phyloP scores from a whole-genome alignment of 208 protist species.

The Crithidia mellificae region DNA sequence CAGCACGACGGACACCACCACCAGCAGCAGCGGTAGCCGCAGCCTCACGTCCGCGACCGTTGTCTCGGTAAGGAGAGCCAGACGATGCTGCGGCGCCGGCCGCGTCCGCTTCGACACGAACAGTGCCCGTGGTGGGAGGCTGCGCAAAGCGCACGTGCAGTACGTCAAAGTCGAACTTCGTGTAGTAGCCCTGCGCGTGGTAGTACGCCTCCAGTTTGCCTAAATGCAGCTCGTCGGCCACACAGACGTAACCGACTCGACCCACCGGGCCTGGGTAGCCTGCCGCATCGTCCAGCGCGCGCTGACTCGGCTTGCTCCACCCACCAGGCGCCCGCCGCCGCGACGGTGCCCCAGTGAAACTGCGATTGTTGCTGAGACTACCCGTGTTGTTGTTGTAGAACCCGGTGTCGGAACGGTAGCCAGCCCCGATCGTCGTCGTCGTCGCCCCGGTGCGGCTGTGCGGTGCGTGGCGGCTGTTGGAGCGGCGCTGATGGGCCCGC shows the following conservation, averaged over 20 bases:
- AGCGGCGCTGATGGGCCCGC: slow-evolving; percentile 21
- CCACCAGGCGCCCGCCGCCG: slow-evolving; percentile 23
- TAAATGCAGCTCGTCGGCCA: slow-evolving; percentile 73
- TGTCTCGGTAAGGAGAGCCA: not conserved
- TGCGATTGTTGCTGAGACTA: slow-evolving; percentile 4
- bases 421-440: not conserved
- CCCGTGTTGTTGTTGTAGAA: not conserved
- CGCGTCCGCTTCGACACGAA: slow-evolving; percentile 9
- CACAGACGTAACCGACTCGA: slow-evolving; percentile 74
- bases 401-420: slow-evolving; percentile 28
- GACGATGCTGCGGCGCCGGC: not conserved
- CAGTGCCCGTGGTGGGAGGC: slow-evolving; percentile 11
- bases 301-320: slow-evolving; percentile 33
- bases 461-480: slow-evolving; percentile 25
- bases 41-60: not conserved
- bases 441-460: slow-evolving; percentile 4
- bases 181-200: slow-evolving; percentile 64
- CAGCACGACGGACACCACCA: no score
- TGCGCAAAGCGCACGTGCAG: slow-evolving; percentile 75
- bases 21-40: no score
- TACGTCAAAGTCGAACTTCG: slow-evolving; percentile 81
- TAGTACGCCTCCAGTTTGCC: slow-evolving; percentile 68
- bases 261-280: slow-evolving; percentile 32
- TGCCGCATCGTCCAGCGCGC: slow-evolving; percentile 25
- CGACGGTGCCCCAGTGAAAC: slow-evolving; percentile 1